Percentiles rank a stretch among this genome's conserved stretches.
Evolutionary conservation across 208 protist species (phyloP).

Genomic region (Phytomonas francai): DNA sequence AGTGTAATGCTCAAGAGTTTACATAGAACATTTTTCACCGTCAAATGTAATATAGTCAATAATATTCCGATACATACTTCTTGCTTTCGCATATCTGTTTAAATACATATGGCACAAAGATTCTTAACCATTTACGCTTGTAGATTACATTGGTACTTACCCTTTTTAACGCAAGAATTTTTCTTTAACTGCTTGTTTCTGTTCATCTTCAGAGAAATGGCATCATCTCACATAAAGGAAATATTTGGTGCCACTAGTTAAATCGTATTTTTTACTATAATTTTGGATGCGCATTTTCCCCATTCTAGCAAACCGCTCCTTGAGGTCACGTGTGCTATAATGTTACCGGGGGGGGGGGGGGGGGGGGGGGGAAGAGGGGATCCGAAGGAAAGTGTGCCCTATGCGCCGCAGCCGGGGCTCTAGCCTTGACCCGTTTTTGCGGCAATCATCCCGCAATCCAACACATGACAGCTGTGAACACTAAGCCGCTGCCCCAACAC

Average conservation of each 20-base stretch:
- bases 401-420: not conserved
- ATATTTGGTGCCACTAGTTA: not conserved
- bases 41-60: constrained; percentile 6
- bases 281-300: not conserved
- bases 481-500: not conserved
- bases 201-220: not conserved
- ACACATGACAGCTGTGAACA: not conserved
- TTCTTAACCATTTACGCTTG: not conserved
- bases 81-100: not conserved
- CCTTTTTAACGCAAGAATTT: not conserved
- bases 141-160: not conserved
- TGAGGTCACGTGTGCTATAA: not conserved
- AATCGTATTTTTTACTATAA: not conserved
- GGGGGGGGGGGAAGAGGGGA: no score
- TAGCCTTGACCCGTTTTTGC: not conserved
- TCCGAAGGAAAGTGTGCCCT: not conserved
- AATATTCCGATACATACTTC: not conserved
- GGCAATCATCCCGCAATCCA: not conserved
- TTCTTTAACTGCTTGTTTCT: not conserved
- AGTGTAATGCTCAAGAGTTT: not conserved
- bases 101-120: not conserved
- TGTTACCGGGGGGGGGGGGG: not conserved
- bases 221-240: not conserved
- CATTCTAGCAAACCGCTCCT: not conserved
- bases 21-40: not conserved